Evolutionary conservation across 179 eudicot species (phyloP), one percentile per base, ranked within the genome.

Genomic region (Camellia oleifera): DNA sequence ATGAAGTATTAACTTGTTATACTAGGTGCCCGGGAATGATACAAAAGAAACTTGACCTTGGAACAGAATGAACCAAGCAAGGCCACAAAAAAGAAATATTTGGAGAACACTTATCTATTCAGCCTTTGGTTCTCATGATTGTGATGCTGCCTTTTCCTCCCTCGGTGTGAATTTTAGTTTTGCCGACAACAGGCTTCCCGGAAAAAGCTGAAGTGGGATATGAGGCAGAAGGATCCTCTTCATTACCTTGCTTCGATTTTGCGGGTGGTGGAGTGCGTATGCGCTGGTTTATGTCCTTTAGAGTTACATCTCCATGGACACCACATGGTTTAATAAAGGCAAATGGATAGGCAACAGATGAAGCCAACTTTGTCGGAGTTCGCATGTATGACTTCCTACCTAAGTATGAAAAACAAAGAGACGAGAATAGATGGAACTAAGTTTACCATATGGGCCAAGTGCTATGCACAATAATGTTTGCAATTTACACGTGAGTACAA

Each of bases 141-240:
- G 99, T 95, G 56, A 95, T 94, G 91, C 98, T 91, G 56, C 99
- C 99, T 86, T 90, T 87, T 60, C 99, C 99, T 68, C 99, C 99
- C 82, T 95, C 98, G 2, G 95, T 95, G 12, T 88, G 95, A 81
- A 95, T 95, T 81, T 89, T 95, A 45, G 99, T 95, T 86, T 93
- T 94, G 9, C 95, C 97, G 54, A 95, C 93, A 40, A 95, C 95
- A 45, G 95, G 99, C 82, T 95, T 95, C 69, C 99, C 99, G 0
- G 99, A 86, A 79, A 95, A 87, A 1, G 99, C 99, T 72, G 98
- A 95, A 70, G 90, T 23, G 26, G 93, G 97, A 77, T 85, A 93
- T 26, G 84, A 66, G 53, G 77, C 79, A 53, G 77, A 52, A 63
- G 86, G 86, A 60, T 86, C 88, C 67, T 92, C 88, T 69, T 92